Conservation (phyloP, 352 stramenopile genomes). For the Aphanomyces stellatus region DNA sequence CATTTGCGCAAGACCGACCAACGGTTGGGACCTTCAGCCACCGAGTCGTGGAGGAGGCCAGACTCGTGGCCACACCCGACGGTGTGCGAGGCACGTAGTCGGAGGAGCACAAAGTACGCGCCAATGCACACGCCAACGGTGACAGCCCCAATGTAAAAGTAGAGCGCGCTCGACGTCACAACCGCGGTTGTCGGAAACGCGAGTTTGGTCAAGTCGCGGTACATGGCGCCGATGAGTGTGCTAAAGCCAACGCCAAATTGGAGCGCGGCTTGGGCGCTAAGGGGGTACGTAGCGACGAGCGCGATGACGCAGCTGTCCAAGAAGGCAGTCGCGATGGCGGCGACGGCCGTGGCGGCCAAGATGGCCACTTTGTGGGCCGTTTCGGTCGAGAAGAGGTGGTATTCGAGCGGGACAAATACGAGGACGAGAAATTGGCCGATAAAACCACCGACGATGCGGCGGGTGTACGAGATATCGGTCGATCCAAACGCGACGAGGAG, state of each 20-base stretch:
- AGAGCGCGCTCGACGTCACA: conserved; percentile 61
- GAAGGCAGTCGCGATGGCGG: too few relatives aligned
- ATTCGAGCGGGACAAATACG: background rate
- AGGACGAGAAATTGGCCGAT: background rate
- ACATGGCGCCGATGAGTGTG: conserved; percentile 73
- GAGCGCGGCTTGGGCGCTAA: conserved; percentile 69
- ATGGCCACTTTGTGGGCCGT: too few relatives aligned
- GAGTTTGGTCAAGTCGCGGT: conserved; percentile 74
- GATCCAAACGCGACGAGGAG: background rate
- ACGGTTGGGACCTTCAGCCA: conserved; percentile 48
- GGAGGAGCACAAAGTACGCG: conserved; percentile 60
- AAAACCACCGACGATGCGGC: background rate
- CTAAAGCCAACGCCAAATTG: conserved; percentile 73
- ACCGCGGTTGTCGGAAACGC: conserved; percentile 51
- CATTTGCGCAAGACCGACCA: conserved; percentile 66
- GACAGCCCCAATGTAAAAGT: conserved; percentile 73
- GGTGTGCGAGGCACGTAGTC: conserved; percentile 38
- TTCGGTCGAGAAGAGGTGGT: too few relatives aligned
- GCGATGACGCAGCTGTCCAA: too few relatives aligned
- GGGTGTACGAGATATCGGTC: background rate
- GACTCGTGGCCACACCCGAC: conserved; percentile 30
- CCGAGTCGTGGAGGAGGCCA: conserved; percentile 23
- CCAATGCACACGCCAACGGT: conserved; percentile 70
- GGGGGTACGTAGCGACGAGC: conserved; percentile 67
- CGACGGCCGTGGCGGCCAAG: too few relatives aligned